These are phyloP conservation scores for Scutellaria baicalensis DNA, from an alignment of 257 asterid species.

Conservation along the genomic window DNA sequence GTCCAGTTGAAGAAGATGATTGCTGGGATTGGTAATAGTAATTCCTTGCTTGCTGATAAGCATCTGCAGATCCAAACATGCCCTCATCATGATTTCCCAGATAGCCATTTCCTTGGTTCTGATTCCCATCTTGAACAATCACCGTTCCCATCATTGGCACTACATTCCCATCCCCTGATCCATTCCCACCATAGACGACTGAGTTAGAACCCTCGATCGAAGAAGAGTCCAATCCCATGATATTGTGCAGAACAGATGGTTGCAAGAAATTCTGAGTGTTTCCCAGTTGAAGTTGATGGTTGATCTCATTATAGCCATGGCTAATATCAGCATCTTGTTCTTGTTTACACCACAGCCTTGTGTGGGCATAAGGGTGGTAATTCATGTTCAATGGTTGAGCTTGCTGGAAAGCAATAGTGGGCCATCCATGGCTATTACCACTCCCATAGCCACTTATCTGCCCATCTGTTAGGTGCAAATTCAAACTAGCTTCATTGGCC, in stretches of 20 bases:
- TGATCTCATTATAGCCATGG: slow-evolving; percentile 13
- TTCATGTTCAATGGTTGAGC: slow-evolving; percentile 15
- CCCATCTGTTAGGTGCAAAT: slow-evolving; percentile 29
- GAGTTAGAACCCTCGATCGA: slow-evolving; percentile 18
- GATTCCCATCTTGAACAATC: slow-evolving; percentile 14
- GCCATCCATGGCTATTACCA: slow-evolving; percentile 31
- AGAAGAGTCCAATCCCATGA: slow-evolving; percentile 18
- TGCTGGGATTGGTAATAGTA: slow-evolving; percentile 33
- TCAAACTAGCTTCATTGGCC: slow-evolving; percentile 18
- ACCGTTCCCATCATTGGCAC: slow-evolving; percentile 7
- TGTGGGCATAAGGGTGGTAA: slow-evolving; percentile 33
- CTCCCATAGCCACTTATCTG: slow-evolving; percentile 19
- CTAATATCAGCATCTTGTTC: slow-evolving; percentile 23
- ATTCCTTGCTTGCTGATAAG: slow-evolving; percentile 23
- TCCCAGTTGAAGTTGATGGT: slow-evolving; percentile 33
- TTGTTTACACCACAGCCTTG: slow-evolving; percentile 61
- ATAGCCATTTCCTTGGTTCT: background rate
- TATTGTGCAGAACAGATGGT: slow-evolving; percentile 18
- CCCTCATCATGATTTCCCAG: slow-evolving; percentile 18
- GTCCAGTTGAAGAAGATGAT: slow-evolving; percentile 7
- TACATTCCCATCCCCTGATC: background rate
- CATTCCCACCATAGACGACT: background rate
- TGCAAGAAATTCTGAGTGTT: slow-evolving; percentile 27
- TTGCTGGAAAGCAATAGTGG: slow-evolving; percentile 55
- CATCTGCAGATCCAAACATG: slow-evolving; percentile 20